Evolutionary conservation across 2,329 filamentous ascomycete genomes (phyloP), one percentile per base, ranked within the genome.

Genomic region (Macrophomina pseudophaseolina): DNA sequence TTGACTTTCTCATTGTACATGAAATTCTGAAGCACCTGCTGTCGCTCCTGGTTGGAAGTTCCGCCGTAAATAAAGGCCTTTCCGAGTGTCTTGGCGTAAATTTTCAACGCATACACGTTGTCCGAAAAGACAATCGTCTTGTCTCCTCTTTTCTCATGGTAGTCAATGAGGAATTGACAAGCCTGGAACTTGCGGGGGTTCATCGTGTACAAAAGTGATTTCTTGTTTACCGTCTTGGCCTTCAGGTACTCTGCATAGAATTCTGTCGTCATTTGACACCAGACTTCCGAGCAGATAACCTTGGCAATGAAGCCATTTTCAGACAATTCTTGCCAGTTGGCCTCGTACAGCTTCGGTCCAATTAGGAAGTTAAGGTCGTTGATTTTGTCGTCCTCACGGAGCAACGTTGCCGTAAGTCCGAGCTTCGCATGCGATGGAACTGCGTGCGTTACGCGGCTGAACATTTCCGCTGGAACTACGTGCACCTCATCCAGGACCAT

Each of bases 81-180:
- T 56, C 87, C 87, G 44, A 98, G 83, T 71, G 93, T 94, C 32
- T 88, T 83, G 3, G 95, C 94, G 74, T 98, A 97, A 48, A 89
- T 87, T 71, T 94, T 88, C 35, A 99, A 83, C 0, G 95, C 94
- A 74, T 95, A 98, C 48, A 99, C 93, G 71, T 98, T 97, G 78
- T 99, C 95, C 0, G 93, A 97, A 78, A 98, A 98, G 51, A 99
- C 94, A 70, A 98, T 98, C 72, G 98, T 93, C 80, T 98, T 98
- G 82, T 98, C 95, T 38, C 95, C 94, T 68, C 95, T 88, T 65
- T 89, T 90, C 79, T 98, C 94, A 78, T 99, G 95, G 75, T 97
- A 98, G 77, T 98, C 92, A 75, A 99, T 98, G n/a, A 99, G 85
- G 75, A 95, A 98, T 76, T 99, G 94, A 73, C 93, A 97, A 0